These are phyloP conservation scores for Fusarium sp. DNA, from an alignment of 2,329 filamentous ascomycete species.

Conservation along the genomic window DNA sequence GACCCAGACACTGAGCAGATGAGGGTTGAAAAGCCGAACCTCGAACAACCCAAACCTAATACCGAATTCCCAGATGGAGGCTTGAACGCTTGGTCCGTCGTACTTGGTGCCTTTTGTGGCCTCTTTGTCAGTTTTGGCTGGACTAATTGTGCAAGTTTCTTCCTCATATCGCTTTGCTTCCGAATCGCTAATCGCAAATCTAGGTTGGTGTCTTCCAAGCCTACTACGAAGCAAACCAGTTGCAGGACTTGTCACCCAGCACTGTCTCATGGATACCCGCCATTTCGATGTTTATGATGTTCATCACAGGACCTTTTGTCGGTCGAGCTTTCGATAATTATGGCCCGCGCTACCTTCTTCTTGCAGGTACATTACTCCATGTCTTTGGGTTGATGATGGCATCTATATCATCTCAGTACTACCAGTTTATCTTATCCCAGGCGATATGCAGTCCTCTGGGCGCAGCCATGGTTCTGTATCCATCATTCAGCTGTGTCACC, in stretches of 20 bases:
- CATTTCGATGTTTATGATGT: not conserved
- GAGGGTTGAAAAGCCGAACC: not conserved
- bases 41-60: not conserved
- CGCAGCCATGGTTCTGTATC: not conserved
- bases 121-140: not conserved
- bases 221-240: not conserved
- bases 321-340: not conserved
- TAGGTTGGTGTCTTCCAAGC: not conserved
- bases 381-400: not conserved
- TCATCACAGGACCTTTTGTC: not conserved
- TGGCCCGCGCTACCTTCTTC: not conserved
- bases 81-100: not conserved
- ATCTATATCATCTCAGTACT: not conserved
- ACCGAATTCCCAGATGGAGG: not conserved
- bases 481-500: not conserved
- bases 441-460: not conserved
- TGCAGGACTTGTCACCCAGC: not conserved
- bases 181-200: not conserved
- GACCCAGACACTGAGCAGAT: not conserved
- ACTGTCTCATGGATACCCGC: not conserved
- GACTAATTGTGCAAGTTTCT: not conserved
- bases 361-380: not conserved
- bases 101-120: rapidly evolving
- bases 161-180: too few relatives aligned
- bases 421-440: not conserved